A percentile compares a stretch with the other conserved stretches of the same genome.
Evolutionary conservation across 495 filamentous ascomycete species (phyloP).

Genomic region (Tetracladium marchalianum): DNA sequence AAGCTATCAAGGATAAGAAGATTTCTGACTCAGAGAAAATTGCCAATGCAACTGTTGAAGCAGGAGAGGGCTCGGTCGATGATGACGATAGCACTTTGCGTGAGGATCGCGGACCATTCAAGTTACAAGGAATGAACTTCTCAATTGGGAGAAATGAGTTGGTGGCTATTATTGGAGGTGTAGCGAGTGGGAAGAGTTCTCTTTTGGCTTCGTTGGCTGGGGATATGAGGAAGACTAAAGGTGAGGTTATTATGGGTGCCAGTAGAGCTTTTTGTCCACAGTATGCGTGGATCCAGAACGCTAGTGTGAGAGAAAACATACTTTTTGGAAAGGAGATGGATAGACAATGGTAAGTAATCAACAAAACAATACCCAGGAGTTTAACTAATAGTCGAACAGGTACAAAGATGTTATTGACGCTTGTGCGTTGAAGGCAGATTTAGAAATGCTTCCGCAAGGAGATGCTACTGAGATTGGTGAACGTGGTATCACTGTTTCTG

Average conservation of each 20-base stretch:
- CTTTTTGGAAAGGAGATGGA: slow-evolving; percentile 77
- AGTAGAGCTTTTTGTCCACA: slow-evolving; percentile 86
- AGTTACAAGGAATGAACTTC: slow-evolving; percentile 64
- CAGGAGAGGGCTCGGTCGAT: slow-evolving; percentile 5
- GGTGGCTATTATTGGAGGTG: slow-evolving; percentile 80
- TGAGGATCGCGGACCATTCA: slow-evolving; percentile 64
- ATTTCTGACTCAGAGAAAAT: slow-evolving; percentile 11
- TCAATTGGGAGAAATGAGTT: slow-evolving; percentile 73
- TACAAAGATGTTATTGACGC: slow-evolving; percentile 40
- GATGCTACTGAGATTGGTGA: slow-evolving; percentile 73
- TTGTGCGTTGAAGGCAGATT: slow-evolving; percentile 60
- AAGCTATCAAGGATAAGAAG: slow-evolving; percentile 24
- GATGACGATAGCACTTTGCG: slow-evolving; percentile 45
- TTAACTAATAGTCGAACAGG: slow-evolving; percentile 31
- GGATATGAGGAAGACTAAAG: slow-evolving; percentile 80
- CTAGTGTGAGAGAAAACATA: slow-evolving; percentile 79
- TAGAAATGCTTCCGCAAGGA: slow-evolving; percentile 65
- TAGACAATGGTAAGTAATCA: slow-evolving; percentile 35
- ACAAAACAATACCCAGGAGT: slow-evolving; percentile 35
- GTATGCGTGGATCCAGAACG: slow-evolving; percentile 95
- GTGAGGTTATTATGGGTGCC: slow-evolving; percentile 64
- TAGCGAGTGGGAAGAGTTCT: slow-evolving; percentile 89
- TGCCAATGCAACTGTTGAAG: not conserved
- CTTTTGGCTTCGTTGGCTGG: slow-evolving; percentile 83
- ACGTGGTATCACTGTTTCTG: slow-evolving; percentile 70